A percentile compares a stretch with the other conserved stretches of the same genome.
Evolutionary conservation across 2,329 filamentous ascomycete genomes (phyloP).

Genomic region (Malbranchea zuffiana): DNA sequence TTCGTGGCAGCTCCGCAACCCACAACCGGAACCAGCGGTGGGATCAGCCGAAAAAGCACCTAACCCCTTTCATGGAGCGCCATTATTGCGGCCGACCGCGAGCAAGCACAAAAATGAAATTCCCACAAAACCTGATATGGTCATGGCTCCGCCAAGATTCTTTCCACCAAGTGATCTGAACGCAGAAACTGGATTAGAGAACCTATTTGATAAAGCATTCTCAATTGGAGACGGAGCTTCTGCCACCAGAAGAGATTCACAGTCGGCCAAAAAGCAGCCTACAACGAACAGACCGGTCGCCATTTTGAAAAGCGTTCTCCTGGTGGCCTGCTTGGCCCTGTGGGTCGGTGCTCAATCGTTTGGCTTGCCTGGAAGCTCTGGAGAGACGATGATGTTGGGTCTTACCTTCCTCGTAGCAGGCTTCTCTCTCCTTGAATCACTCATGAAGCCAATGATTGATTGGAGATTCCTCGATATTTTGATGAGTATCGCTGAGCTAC

Average conservation of each 20-base stretch:
- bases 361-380: conserved; percentile 27
- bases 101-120: conserved; percentile 5
- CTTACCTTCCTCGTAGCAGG: conserved; percentile 32
- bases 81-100: conserved; percentile 17
- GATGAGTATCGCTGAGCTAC: conserved; percentile 29
- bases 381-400: conserved; percentile 30
- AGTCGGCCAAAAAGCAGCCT: conserved; percentile 18
- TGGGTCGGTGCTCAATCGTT: conserved; percentile 28
- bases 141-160: conserved; percentile 37
- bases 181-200: conserved; percentile 38
- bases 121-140: conserved; percentile 17
- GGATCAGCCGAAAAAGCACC: conserved; percentile 28
- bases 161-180: conserved; percentile 33
- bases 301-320: conserved; percentile 12
- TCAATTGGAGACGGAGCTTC: conserved; percentile 26
- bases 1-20: conserved; percentile 31
- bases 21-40: conserved; percentile 20
- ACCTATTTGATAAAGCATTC: conserved; percentile 37
- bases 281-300: conserved; percentile 7
- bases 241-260: conserved; percentile 19
- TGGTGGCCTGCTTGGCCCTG: conserved; percentile 20
- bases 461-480: conserved; percentile 33
- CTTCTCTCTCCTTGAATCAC: conserved; percentile 29
- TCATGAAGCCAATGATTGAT: conserved; percentile 27
- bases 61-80: conserved; percentile 29